A percentile compares a stretch with the other conserved stretches of the same genome.
phyloP scores from a whole-genome alignment of 257 asterid genomes.

The Nicotiana tabacum region DNA sequence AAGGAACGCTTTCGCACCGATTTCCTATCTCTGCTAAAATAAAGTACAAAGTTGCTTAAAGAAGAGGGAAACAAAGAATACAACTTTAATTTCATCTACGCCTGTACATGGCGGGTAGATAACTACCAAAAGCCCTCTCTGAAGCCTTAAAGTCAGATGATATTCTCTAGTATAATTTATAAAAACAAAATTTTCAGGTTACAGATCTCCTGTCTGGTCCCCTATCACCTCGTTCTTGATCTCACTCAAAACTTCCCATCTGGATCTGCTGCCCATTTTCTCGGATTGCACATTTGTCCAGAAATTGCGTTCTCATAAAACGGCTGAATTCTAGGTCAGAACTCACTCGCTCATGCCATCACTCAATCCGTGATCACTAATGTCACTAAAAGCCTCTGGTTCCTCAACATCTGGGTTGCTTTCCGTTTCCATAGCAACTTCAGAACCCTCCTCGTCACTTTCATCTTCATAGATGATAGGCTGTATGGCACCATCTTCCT shows the following conservation, averaged over 20 bases:
- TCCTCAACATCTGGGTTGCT: constrained; percentile 37
- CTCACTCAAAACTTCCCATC: background rate
- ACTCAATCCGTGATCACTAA: constrained; percentile 42
- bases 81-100: background rate
- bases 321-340: background rate
- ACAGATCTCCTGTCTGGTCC: background rate
- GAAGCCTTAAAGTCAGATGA: background rate
- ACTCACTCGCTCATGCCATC: constrained; percentile 42
- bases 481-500: constrained; percentile 31
- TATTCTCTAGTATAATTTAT: background rate
- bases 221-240: background rate
- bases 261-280: background rate
- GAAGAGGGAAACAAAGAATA: no score
- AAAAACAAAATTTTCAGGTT: background rate
- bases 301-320: background rate
- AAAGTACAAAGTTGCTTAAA: no score
- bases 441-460: constrained; percentile 51
- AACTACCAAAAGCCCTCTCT: background rate
- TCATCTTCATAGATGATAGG: constrained; percentile 65
- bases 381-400: constrained; percentile 36
- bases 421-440: constrained; percentile 66
- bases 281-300: background rate
- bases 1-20: background rate
- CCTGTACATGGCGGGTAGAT: background rate
- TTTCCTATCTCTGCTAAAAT: background rate